Evolutionary conservation across 1,284 basidiomycete genomes (phyloP).

Genomic region (Apiotrichum domesticum): DNA sequence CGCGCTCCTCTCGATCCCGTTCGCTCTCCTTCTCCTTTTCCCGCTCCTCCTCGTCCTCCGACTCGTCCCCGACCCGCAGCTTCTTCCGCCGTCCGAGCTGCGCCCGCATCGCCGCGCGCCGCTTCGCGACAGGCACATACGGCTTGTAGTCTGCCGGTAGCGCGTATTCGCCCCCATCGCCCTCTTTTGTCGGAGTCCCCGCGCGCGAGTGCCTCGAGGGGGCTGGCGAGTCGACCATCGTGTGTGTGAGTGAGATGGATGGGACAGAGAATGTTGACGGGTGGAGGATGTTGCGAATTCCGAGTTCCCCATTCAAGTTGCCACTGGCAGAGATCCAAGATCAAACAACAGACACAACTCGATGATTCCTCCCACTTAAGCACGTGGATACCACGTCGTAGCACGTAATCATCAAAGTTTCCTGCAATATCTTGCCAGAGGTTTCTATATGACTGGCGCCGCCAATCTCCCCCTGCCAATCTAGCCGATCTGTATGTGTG

Average conservation of each 20-base stretch:
- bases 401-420: too few relatives aligned
- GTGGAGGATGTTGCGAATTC: too few relatives aligned
- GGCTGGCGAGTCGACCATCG: background rate
- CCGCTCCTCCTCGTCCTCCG: slow-evolving; percentile 3
- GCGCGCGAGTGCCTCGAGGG: background rate
- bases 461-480: too few relatives aligned
- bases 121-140: slow-evolving; percentile 33
- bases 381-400: too few relatives aligned
- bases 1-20: slow-evolving; percentile 18
- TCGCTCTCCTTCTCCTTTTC: slow-evolving; percentile 7
- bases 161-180: slow-evolving; percentile 49
- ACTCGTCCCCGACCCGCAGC: slow-evolving; percentile 3
- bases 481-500: too few relatives aligned
- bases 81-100: slow-evolving; percentile 51
- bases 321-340: too few relatives aligned
- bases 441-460: too few relatives aligned
- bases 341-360: too few relatives aligned
- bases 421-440: too few relatives aligned
- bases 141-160: slow-evolving; percentile 26
- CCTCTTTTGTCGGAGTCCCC: slow-evolving; percentile 14
- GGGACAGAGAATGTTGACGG: background rate
- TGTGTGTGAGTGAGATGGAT: background rate
- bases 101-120: slow-evolving; percentile 13
- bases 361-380: too few relatives aligned
- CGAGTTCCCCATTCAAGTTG: too few relatives aligned